Conservation (phyloP, 345 rosid genomes). For the Boechera divaricarpa region DNA sequence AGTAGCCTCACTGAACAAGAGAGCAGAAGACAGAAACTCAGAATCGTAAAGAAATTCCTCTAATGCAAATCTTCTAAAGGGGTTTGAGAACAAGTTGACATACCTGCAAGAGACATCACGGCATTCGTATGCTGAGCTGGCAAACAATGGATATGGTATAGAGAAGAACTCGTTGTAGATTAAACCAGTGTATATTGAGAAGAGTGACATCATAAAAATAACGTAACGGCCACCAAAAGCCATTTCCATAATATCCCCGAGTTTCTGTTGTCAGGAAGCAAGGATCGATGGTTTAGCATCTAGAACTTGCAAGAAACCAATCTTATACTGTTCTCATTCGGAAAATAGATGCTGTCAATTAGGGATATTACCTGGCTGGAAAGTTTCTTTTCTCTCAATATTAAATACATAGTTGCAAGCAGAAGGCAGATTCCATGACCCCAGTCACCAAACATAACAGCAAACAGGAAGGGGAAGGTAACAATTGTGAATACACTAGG, state of each 20-base stretch:
- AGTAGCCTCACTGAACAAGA: conserved; percentile 72
- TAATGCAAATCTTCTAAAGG: neutral
- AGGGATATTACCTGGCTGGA: conserved; percentile 76
- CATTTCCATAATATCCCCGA: conserved; percentile 96
- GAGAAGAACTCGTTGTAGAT: conserved; percentile 99
- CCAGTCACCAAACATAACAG: conserved; percentile 99
- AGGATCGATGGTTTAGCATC: conserved; percentile 25
- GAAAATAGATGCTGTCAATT: conserved; percentile 14
- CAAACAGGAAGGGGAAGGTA: conserved; percentile 97
- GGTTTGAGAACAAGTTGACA: conserved; percentile 27
- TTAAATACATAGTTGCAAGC: conserved; percentile 67
- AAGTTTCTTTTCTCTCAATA: conserved; percentile 87
- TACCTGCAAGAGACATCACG: conserved; percentile 95
- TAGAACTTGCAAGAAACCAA: conserved; percentile 24
- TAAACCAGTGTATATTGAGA: conserved; percentile 93
- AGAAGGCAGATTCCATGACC: conserved; percentile 98
- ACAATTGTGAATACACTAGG: conserved; percentile 91
- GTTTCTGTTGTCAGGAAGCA: conserved; percentile 63
- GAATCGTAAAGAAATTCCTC: neutral
- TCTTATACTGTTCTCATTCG: neutral
- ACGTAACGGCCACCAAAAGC: conserved; percentile 98
- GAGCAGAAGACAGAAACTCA: conserved; percentile 14
- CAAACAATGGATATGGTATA: conserved; percentile 86
- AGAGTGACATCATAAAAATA: conserved; percentile 89
- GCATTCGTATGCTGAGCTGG: conserved; percentile 88